Evolutionary conservation across 2,329 filamentous ascomycete genomes (phyloP), one percentile per base, ranked within the genome.

Genomic region (Cucurbitaria berberidis): DNA sequence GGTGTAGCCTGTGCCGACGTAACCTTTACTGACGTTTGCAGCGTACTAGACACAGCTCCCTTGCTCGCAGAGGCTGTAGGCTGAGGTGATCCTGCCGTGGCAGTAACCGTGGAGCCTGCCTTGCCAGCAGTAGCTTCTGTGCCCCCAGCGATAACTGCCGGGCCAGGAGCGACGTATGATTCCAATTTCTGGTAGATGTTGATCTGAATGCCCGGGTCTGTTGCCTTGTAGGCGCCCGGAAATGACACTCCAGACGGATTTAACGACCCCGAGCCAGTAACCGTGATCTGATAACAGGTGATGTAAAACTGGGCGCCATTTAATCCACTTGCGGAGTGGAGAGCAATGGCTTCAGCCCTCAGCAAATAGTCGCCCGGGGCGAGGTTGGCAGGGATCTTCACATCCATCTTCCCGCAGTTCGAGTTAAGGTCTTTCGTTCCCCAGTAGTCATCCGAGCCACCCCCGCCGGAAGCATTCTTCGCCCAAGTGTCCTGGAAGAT

Each of bases 131-230:
- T 56, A n/a, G 64, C 66, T 34, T 62, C 65, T 2, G 61, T 67
- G 18, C 69, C 69, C 9, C 67, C 70, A 16, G 63, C 46, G 40
- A 73, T 66, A 29, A 77, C 69, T 30, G 72, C 62, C 15, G 82
- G 82, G 16, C 83, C 83, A 19, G 82, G 82, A 38, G 84, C 83
- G 19, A 66, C 60, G 67, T 85, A 85, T 36, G 66, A 74, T 51
- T 81, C 66, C 21, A 70, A 53, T 9, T 70, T 64, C 47, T 74
- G 64, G 78, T 87, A 88, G 73, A 88, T 82, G 78, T 85, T 84
- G 79, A 87, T 77, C 53, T 79, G 63, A 63, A 88, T 84, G 51
- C 86, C 86, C 5, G 82, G 74, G 68, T 87, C 85, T 43, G 77
- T 70, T 62, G 78, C 75, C 53, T 77, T 84, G 80, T 88, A 88